These are phyloP conservation scores for Monilinia vaccinii-corymbosi DNA, from an alignment of 2,329 filamentous ascomycete genomes.

Conservation along the genomic window DNA sequence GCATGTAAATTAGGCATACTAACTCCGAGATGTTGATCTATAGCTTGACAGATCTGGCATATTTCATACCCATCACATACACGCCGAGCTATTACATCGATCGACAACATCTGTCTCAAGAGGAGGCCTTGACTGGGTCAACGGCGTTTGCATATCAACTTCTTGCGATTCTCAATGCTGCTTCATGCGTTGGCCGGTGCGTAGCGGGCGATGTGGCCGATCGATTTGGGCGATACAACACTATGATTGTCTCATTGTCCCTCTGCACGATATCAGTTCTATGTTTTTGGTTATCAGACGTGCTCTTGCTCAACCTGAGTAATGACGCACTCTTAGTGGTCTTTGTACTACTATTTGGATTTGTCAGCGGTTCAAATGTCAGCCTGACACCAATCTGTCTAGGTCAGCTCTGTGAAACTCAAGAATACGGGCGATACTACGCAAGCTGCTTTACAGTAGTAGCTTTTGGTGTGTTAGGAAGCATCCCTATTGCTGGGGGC, in stretches of 20 bases:
- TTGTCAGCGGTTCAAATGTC: conserved; percentile 72
- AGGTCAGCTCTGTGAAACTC: conserved; percentile 69
- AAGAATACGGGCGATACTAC: conserved; percentile 77
- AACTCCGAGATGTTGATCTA: background rate
- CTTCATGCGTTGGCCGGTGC: conserved; percentile 70
- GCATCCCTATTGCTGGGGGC: conserved; percentile 60
- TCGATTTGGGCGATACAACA: conserved; percentile 74
- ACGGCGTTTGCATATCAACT: conserved; percentile 63
- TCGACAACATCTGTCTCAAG: background rate
- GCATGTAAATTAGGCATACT: background rate
- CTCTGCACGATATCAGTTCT: conserved; percentile 40
- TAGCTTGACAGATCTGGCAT: conserved; percentile 57
- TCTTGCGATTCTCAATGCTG: conserved; percentile 77
- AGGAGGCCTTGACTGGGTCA: background rate
- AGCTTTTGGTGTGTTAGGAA: conserved; percentile 63
- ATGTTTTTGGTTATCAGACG: conserved; percentile 65
- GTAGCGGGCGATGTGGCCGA: conserved; percentile 74
- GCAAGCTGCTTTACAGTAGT: conserved; percentile 78
- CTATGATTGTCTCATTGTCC: conserved; percentile 60
- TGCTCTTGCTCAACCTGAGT: background rate
- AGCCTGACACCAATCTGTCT: conserved; percentile 77
- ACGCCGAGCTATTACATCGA: conserved; percentile 37
- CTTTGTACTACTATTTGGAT: conserved; percentile 72
- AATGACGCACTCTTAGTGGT: conserved; percentile 41
- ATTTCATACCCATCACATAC: conserved; percentile 76